Base-by-base conservation (phyloP, 768 basidiomycete genomes). In the Boletus huronensis region DNA sequence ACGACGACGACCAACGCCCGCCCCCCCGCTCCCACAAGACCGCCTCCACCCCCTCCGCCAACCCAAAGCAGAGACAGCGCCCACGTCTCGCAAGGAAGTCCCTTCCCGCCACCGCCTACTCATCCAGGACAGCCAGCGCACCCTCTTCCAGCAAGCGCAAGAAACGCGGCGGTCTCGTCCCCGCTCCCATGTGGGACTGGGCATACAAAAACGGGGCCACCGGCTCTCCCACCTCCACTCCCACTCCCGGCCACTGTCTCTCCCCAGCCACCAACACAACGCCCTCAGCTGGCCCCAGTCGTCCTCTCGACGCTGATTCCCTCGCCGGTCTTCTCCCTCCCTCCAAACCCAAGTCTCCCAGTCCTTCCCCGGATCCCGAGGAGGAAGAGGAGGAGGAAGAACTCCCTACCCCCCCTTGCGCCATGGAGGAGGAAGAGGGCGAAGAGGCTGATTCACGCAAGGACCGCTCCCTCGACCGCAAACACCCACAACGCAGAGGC, bases 161-260 rank as follows among this genome's bases (percentile, higher is more conserved):
- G 68, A 82, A 82, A 64, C 79, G 84, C 48, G 81, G 84, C 62
- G 85, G 84, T 52, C 77, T 90, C 55, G 84, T 89, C 1, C 88
- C 90, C 28, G 84, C 84, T 34, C 82, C 82, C 50, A 92, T 91
- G 88, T 92, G 90, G 90, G 88, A 81, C 25, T 93, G 90, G 90
- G 88, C 84, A 14, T 78, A 79, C 61, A 83, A 82, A 67, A 76
- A 71, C 46, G 69, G 58, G 56, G 46, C 72, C 2, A 40, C 53
- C 11, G 54, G n/a, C 72, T 50, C 62, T 17, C 52, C 65, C 42
- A 35, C 54, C 13, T 41, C 58, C 23, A 38, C 58, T 8, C 50
- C 55, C 16, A 34, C 56, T 2, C 53, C 54, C 8, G 57, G 50
- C 16, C 51, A 41, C 28, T 2, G 28, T 36, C 53, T 50, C 36